Evolutionary conservation across 306 rosid genomes (phyloP), one percentile per base, ranked within the genome.

Genomic region (Quercus ilex): DNA sequence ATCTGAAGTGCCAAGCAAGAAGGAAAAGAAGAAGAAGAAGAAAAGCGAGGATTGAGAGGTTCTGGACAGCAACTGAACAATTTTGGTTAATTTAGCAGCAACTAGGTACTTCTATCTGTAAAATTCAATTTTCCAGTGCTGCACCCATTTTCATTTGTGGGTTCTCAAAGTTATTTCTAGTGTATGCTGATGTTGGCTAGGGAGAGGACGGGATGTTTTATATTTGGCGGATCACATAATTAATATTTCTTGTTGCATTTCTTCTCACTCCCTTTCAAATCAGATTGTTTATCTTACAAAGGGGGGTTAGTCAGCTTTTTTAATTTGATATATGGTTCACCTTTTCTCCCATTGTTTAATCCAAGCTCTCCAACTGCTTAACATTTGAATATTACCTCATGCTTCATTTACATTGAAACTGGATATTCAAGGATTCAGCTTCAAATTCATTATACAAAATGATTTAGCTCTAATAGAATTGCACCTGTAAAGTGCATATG

Each of bases 11-110:
- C 87, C 89, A 6, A 87, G 78, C 82, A 79, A 83, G 78, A 91
- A 85, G 88, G 82, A 89, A 77, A 87, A 87, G 69, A 88, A 83
- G 58, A 86, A 86, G 73, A 90, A 87, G 85, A 91, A 85, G 90
- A 88, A 85, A 71, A 86, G 62, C 26, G 80, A 63, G 46, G 89
- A 85, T 55, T 86, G 58, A 80, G 64, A 18, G 20, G 30, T 38
- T 76, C 21, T 3, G 31, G 55, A 59, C 28, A 33, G 71, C 31
- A 65, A 68, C 59, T 67, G 15, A 26, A 4, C 74, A 83, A 83
- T 76, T 86, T 88, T 88, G 83, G 82, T 78, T 80, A 83, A 73
- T 65, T 72, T 80, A 75, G 79, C 72, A n/a, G 57, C 19, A 77
- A 4, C 63, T 78, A 63, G 9, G 25, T 55, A 41, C 71, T 78